A percentile compares a stretch with the other conserved stretches of the same genome.
These are phyloP conservation scores for Verticillium zaregamsianum DNA, from an alignment of 2,329 filamentous ascomycete species.

Conservation along the genomic window DNA sequence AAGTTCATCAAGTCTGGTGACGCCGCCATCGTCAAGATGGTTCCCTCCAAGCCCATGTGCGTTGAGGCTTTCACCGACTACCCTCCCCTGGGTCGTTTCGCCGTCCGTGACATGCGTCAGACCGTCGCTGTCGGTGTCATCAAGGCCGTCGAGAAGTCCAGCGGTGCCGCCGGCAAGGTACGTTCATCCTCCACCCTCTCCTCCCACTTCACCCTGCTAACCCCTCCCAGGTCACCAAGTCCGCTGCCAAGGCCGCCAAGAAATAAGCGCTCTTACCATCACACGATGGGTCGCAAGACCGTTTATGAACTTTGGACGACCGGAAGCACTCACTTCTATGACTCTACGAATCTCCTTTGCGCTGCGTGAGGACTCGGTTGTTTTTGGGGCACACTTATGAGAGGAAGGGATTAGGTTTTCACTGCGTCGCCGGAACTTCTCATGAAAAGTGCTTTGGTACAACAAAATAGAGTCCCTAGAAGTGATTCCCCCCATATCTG, in stretches of 20 bases:
- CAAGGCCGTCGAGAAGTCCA: conserved; percentile 74
- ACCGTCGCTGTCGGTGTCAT: conserved; percentile 93
- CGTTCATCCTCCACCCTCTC: conserved; percentile 22
- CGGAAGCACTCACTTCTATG: conserved; percentile 35
- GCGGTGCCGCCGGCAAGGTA: conserved; percentile 55
- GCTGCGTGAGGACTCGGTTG: conserved; percentile 39
- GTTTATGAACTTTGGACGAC: conserved; percentile 1
- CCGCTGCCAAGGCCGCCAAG: conserved; percentile 70
- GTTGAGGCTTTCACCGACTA: conserved; percentile 99
- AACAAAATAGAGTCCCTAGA: conserved; percentile 40
- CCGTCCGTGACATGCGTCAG: conserved; percentile 96
- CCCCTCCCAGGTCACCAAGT: conserved; percentile 53
- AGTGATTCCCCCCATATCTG: conserved; percentile 16
- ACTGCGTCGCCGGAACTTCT: conserved; percentile 21
- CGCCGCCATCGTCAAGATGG: conserved; percentile 99
- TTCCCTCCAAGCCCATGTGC: conserved; percentile 99
- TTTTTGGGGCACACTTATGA: conserved; percentile 39
- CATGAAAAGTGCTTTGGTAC: conserved; percentile 40
- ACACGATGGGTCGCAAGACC: background rate
- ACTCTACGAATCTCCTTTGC: conserved; percentile 38
- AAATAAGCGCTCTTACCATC: conserved; percentile 50
- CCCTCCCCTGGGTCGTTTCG: conserved; percentile 99
- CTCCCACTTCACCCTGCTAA: conserved; percentile 1
- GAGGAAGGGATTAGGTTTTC: conserved; percentile 35
- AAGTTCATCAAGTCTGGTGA: conserved; percentile 99